phyloP scores from a whole-genome alignment of 495 filamentous ascomycete genomes.

The Hypoxylon perforatum region DNA sequence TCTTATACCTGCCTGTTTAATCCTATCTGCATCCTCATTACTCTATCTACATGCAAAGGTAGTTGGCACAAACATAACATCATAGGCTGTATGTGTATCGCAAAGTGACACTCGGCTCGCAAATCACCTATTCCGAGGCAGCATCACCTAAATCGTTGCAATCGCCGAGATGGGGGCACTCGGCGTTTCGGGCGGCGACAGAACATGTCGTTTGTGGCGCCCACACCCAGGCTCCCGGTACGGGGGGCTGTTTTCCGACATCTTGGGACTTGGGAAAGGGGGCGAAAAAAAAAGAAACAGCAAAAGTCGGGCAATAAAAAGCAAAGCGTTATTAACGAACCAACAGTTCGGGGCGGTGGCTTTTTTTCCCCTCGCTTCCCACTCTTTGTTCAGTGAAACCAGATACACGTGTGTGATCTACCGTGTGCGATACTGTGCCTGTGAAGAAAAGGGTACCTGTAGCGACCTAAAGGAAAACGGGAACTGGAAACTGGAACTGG shows the following conservation, averaged over 20 bases:
- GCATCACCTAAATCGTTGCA: background rate
- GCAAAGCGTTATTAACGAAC: slow-evolving; percentile 10
- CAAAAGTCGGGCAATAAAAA: no score
- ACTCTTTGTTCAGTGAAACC: slow-evolving; percentile 24
- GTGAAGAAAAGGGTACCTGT: background rate
- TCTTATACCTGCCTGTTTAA: no score
- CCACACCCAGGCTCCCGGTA: slow-evolving; percentile 1
- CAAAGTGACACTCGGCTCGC: background rate
- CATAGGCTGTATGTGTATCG: background rate
- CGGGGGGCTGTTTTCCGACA: background rate
- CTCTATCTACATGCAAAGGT: no score
- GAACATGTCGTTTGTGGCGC: background rate
- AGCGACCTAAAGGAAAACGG: background rate
- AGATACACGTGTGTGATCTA: slow-evolving; percentile 6
- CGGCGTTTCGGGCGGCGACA: slow-evolving; percentile 6
- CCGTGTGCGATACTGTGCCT: slow-evolving; percentile 1
- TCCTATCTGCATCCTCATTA: no score
- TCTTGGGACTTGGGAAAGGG: slow-evolving; percentile 8
- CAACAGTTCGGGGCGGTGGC: slow-evolving; percentile 31
- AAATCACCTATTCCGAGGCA: background rate
- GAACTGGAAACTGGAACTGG: no score
- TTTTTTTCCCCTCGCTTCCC: slow-evolving; percentile 14
- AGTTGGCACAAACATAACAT: background rate
- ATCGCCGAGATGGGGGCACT: slow-evolving; percentile 21
- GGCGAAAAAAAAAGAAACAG: slow-evolving; percentile 5